These are phyloP conservation scores for Saururus chinensis DNA, from an alignment of 164 flowering plant genomes.

Conservation along the genomic window DNA sequence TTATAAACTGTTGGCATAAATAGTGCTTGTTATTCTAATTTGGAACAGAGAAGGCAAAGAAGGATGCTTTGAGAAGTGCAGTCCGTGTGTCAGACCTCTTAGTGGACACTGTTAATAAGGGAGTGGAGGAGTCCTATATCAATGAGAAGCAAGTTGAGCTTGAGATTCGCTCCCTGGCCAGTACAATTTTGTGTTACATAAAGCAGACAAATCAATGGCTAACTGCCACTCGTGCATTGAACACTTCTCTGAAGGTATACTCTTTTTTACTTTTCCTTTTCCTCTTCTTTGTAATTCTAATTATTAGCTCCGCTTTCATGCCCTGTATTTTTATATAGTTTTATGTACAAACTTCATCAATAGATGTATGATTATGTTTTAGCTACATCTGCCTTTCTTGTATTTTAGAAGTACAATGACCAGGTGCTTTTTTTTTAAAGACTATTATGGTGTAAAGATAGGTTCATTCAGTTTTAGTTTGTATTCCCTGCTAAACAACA, in stretches of 20 bases:
- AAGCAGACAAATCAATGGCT: conserved; percentile 90
- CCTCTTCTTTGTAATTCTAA: background rate
- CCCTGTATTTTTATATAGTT: background rate
- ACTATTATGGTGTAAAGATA: no score
- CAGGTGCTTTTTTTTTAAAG: no score
- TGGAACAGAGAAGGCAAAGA: conserved; percentile 1
- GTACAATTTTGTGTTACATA: conserved; percentile 30
- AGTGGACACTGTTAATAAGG: conserved; percentile 72
- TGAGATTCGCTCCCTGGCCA: conserved; percentile 49
- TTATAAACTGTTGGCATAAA: no score
- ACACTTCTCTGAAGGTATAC: conserved; percentile 64
- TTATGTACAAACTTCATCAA: no score
- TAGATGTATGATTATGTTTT: no score
- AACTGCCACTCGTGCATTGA: conserved; percentile 56
- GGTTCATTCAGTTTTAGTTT: no score
- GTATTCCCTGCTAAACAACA: no score
- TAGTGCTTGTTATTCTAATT: background rate
- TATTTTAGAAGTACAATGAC: no score
- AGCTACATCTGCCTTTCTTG: no score
- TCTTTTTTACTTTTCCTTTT: no score
- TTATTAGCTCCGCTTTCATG: background rate
- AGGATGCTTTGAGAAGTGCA: conserved; percentile 43
- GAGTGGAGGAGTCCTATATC: conserved; percentile 59
- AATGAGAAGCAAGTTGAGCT: conserved; percentile 71
- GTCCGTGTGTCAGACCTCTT: conserved; percentile 49